Evolutionary conservation across 805 yeast genomes (phyloP).

Genomic region (Ascoidea tarda): DNA sequence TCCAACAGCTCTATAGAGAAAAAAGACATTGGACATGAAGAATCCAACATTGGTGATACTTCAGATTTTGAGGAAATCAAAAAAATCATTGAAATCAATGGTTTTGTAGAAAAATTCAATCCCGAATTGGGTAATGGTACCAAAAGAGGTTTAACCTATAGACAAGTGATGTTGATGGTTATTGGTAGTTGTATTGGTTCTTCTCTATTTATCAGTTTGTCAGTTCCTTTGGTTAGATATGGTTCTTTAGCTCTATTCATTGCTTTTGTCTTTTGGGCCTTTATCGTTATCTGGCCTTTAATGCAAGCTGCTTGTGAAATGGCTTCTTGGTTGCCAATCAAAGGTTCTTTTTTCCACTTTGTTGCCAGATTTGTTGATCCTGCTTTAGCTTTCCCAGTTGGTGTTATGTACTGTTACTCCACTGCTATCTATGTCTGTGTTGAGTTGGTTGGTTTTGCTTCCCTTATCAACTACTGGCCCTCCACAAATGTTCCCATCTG

Average conservation of each 20-base stretch:
- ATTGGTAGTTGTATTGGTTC: not conserved
- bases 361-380: constrained; percentile 47
- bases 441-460: constrained; percentile 43
- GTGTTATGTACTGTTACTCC: constrained; percentile 59
- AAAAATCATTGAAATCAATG: not conserved
- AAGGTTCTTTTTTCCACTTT: constrained; percentile 48
- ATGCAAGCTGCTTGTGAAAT: constrained; percentile 31
- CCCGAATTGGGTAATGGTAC: not conserved
- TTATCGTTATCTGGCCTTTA: not conserved
- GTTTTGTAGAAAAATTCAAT: not conserved
- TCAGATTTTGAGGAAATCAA: not conserved
- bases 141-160: not conserved
- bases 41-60: not conserved
- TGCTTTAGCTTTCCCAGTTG: constrained; percentile 54
- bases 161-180: not conserved
- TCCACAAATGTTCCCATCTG: constrained; percentile 40
- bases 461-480: constrained; percentile 40
- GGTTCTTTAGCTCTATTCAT: not conserved
- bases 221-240: not conserved
- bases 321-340: constrained; percentile 64
- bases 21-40: not conserved
- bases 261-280: not conserved
- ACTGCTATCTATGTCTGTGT: constrained; percentile 62
- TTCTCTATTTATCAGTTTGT: not conserved
- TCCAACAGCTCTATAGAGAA: not conserved